Evolutionary conservation across 2,329 filamentous ascomycete genomes (phyloP).

Genomic region (Pseudocercospora cruenta): DNA sequence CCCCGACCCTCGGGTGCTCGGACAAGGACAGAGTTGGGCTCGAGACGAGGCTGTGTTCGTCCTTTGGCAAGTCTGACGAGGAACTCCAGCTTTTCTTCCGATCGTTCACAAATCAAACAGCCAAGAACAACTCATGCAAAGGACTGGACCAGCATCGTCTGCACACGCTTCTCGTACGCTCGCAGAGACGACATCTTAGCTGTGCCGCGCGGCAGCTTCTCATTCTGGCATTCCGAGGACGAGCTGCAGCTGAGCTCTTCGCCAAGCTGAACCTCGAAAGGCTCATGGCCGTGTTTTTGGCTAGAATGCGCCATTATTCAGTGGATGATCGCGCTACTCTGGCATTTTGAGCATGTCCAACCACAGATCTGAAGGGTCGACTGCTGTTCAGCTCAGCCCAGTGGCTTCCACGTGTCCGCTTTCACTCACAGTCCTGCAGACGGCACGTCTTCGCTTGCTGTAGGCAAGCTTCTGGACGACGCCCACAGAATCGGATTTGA

Average conservation of each 20-base stretch:
- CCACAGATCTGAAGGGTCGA: background rate
- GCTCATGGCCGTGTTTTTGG: background rate
- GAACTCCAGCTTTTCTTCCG: background rate
- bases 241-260: background rate
- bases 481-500: background rate
- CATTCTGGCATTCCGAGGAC: background rate
- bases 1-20: too few relatives aligned
- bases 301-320: background rate
- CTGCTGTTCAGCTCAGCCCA: background rate
- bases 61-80: background rate
- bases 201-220: background rate
- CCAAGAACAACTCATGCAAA: background rate
- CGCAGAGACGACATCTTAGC: background rate
- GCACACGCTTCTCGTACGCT: too few relatives aligned
- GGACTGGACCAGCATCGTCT: background rate
- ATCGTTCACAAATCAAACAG: background rate
- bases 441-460: background rate
- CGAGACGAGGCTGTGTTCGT: background rate
- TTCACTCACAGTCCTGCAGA: background rate
- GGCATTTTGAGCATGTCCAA: background rate
- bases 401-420: conserved; percentile 6
- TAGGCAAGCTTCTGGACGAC: background rate
- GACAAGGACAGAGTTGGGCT: background rate
- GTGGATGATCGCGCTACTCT: background rate
- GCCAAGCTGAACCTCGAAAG: background rate